These are phyloP conservation scores for Candida ficus DNA, from an alignment of 805 yeast genomes.

Conservation along the genomic window DNA sequence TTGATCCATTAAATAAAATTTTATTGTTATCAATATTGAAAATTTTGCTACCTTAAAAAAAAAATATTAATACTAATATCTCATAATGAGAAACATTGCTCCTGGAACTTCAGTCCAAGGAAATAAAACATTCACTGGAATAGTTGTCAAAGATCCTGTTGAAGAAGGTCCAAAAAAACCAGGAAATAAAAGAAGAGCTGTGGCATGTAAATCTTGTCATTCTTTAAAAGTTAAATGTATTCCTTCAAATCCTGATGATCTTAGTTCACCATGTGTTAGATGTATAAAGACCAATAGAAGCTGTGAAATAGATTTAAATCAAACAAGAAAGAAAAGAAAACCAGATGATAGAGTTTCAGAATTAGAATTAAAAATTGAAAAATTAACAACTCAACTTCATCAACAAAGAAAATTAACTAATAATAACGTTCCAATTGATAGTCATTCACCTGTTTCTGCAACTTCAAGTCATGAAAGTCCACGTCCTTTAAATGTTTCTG, in stretches of 20 bases:
- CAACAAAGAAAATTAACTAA: constrained; percentile 5
- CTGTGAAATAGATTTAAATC: constrained; percentile 66
- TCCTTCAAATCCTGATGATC: constrained; percentile 56
- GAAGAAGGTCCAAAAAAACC: not conserved
- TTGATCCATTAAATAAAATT: too few species aligned
- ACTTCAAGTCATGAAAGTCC: constrained; percentile 6
- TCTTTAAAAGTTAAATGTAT: constrained; percentile 79
- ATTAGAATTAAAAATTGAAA: constrained; percentile 27
- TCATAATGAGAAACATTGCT: not conserved
- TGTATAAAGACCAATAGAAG: constrained; percentile 58
- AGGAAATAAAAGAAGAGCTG: constrained; percentile 29
- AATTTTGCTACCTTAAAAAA: too few species aligned
- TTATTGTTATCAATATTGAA: not conserved
- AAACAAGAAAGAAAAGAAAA: constrained; percentile 43
- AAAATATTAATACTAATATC: too few species aligned
- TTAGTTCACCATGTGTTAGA: constrained; percentile 64
- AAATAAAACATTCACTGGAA: not conserved
- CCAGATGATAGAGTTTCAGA: constrained; percentile 28
- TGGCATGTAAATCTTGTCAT: constrained; percentile 75
- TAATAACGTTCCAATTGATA: constrained; percentile 3
- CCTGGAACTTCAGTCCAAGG: not conserved
- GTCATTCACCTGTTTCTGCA: constrained; percentile 3
- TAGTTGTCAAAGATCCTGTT: not conserved
- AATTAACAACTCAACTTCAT: constrained; percentile 17
- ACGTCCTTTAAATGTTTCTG: constrained; percentile 2